Evolutionary conservation across 345 rosid genomes (phyloP), one percentile per base, ranked within the genome.

Genomic region (Rhizophora mangle): DNA sequence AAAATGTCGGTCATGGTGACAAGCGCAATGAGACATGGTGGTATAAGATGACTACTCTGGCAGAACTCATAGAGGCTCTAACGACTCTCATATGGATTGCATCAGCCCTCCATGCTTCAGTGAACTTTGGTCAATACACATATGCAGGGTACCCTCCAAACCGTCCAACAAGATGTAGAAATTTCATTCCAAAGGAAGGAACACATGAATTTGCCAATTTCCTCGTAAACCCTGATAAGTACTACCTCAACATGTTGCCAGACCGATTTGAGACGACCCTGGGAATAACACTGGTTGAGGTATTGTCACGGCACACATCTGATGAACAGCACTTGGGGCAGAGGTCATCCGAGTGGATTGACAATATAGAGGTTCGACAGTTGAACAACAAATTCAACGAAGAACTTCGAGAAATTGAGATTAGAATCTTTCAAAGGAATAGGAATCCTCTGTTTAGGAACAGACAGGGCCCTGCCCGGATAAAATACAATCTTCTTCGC

Each of bases 61-160:
- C 77, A 9, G 69, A 81, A 54, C 77, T 88, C 43, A 67, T 74
- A 52, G 60, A 81, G 60, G 71, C 82, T 61, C 74, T 88, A 68
- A 85, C 88, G 53, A 85, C 79, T 32, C 82, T 88, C 65, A 78
- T 88, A 68, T 85, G 92, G 92, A 84, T 77, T 39, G 51, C 89
- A 31, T 85, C 92, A 37, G 92, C 79, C 39, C 76, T 78, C 47
- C 92, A 88, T 64, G 88, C 92, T 61, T 71, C 90, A 8, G 74
- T 88, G 67, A 79, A 81, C 76, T 86, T 74, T 61, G 93, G 90
- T 11, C 87, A 84, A 68, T 84, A 81, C 74, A 82, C 87, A 68
- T 88, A 86, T 63, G 81, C 81, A 29, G 83, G 84, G 22, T 84
- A 80, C 83, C 89, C 86, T 36, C 86, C 83, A 18, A 86, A 79